Conservation (phyloP, 768 basidiomycete species). For the Leccinum arenicola region DNA sequence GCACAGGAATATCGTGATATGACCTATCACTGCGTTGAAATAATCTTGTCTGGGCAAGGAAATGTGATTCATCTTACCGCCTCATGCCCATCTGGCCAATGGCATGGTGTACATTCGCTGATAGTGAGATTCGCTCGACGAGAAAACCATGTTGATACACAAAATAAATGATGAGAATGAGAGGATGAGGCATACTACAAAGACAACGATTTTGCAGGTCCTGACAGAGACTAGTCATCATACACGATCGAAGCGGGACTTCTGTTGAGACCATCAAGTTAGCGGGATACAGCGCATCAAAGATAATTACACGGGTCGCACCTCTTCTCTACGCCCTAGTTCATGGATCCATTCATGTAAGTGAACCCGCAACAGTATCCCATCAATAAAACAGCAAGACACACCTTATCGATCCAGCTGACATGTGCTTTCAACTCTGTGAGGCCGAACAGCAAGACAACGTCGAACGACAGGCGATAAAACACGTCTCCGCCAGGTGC, state of each 20-base stretch:
- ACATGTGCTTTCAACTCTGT: constrained; percentile 47
- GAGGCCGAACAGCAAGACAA: constrained; percentile 40
- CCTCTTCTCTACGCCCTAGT: constrained; percentile 20
- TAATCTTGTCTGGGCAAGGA: neutral
- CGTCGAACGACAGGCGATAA: constrained; percentile 26
- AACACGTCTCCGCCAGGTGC: constrained; percentile 1
- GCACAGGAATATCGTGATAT: neutral
- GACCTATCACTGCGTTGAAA: too few relatives aligned
- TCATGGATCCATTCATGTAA: neutral
- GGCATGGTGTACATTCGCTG: too few relatives aligned
- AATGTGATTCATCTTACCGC: neutral
- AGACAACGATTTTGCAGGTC: neutral
- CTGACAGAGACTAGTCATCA: constrained; percentile 4
- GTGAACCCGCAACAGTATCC: neutral
- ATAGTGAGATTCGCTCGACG: neutral
- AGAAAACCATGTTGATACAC: neutral
- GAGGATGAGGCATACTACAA: neutral
- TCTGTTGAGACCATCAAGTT: constrained; percentile 2
- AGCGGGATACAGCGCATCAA: neutral
- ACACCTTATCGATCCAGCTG: constrained; percentile 35
- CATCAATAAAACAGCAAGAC: neutral
- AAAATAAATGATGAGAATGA: neutral
- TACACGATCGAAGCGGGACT: constrained; percentile 24
- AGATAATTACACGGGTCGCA: neutral
- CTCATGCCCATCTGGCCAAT: neutral